phyloP scores from a whole-genome alignment of 164 flowering plant species.

The Aristolochia californica region DNA sequence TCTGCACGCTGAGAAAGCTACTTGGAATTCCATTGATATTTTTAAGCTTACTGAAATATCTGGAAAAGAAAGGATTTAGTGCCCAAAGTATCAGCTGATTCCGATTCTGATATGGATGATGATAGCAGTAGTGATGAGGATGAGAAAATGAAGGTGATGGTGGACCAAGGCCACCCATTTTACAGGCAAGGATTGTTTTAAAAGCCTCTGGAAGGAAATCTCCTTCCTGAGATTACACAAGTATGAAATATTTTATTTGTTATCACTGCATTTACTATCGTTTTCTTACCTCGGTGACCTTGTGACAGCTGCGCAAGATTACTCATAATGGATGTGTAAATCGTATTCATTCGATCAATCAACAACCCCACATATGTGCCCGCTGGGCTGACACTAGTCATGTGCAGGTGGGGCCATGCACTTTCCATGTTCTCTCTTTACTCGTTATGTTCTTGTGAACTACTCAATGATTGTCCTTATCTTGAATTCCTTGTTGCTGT shows the following conservation, averaged over 20 bases:
- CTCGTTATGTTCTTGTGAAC: background rate
- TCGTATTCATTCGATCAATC: conserved; percentile 82
- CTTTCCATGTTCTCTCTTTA: background rate
- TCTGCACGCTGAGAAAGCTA: conserved; percentile 67
- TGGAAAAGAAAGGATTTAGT: conserved; percentile 67
- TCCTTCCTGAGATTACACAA: background rate
- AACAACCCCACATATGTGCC: conserved; percentile 87
- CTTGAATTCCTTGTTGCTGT: background rate
- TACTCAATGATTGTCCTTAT: background rate
- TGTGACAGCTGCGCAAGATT: conserved; percentile 62
- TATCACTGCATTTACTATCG: background rate
- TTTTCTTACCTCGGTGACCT: background rate
- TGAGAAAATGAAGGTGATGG: conserved; percentile 32
- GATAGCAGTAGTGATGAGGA: conserved; percentile 64
- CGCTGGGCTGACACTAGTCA: conserved; percentile 86
- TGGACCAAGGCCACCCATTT: conserved; percentile 41
- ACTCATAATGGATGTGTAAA: conserved; percentile 84
- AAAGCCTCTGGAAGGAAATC: background rate
- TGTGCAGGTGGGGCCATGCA: conserved; percentile 56
- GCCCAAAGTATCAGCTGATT: conserved; percentile 31
- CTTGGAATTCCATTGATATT: conserved; percentile 63
- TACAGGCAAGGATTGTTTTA: conserved; percentile 43
- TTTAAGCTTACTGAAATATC: conserved; percentile 67
- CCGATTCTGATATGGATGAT: conserved; percentile 47
- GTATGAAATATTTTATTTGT: background rate